Evolutionary conservation across 139 green algal species (phyloP).

Genomic region (Chlorella sorokiniana): DNA sequence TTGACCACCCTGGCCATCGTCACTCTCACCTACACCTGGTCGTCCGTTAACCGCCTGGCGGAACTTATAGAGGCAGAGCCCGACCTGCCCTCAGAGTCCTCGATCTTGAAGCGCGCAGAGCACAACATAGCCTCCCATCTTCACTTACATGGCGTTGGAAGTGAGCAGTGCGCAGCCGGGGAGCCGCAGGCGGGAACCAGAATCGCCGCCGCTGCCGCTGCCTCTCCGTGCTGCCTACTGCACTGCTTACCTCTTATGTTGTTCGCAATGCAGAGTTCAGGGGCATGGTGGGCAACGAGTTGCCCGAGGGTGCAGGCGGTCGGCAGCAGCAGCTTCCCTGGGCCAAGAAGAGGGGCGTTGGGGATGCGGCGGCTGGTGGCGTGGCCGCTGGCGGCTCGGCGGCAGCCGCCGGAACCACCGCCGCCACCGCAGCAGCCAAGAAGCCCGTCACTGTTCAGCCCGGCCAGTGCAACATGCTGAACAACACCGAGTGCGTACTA

Average conservation of each 20-base stretch:
- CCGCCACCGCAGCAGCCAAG: neutral
- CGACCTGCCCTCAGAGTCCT: neutral
- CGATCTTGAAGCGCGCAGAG: slow-evolving; percentile 5
- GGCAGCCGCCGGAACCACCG: neutral
- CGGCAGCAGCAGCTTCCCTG: slow-evolving; percentile 8
- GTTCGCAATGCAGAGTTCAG: neutral
- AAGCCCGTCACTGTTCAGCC: neutral
- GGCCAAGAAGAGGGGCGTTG: neutral
- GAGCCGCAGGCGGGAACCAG: no score
- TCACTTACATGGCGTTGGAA: neutral
- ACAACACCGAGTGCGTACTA: slow-evolving; percentile 22
- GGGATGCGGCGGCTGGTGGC: neutral
- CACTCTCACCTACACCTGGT: slow-evolving; percentile 6
- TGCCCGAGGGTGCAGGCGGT: neutral
- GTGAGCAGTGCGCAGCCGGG: neutral
- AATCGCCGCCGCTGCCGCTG: neutral
- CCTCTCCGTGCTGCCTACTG: neutral
- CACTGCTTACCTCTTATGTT: no score
- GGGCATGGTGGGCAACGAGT: neutral
- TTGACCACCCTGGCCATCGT: neutral
- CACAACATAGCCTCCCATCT: slow-evolving; percentile 27
- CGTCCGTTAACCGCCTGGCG: neutral
- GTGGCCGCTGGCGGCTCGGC: neutral
- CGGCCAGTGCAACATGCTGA: slow-evolving; percentile 12
- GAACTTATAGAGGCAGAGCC: slow-evolving; percentile 9